Evolutionary conservation across 2,329 filamentous ascomycete species (phyloP).

Genomic region (Penicillium sp.): DNA sequence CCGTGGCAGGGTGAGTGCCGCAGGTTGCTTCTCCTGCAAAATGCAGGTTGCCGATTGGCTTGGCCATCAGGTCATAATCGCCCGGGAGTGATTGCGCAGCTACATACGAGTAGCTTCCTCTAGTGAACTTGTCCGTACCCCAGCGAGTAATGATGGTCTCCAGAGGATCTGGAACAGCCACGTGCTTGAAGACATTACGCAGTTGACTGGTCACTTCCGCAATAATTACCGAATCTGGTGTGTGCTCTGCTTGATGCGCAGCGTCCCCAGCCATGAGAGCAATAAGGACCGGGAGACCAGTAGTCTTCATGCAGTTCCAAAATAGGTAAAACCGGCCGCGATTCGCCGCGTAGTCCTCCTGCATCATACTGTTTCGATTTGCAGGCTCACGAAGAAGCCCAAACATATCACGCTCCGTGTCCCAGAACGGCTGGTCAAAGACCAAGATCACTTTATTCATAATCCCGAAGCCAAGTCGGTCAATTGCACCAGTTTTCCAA

Average conservation of each 20-base stretch:
- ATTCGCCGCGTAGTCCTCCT: constrained; percentile 66
- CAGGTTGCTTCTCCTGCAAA: constrained; percentile 97
- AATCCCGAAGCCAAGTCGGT: constrained; percentile 79
- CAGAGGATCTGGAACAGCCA: constrained; percentile 62
- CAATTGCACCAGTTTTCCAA: constrained; percentile 74
- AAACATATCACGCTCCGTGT: constrained; percentile 81
- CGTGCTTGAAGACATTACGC: constrained; percentile 59
- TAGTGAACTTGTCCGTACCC: constrained; percentile 82
- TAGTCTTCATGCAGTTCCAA: constrained; percentile 89
- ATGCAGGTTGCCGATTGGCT: constrained; percentile 72
- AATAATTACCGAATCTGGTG: constrained; percentile 65
- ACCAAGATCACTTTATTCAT: constrained; percentile 93
- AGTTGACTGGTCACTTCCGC: constrained; percentile 71
- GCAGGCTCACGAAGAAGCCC: constrained; percentile 77
- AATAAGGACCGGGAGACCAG: constrained; percentile 75
- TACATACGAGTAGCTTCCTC: constrained; percentile 90
- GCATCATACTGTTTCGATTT: constrained; percentile 56
- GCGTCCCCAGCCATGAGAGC: constrained; percentile 94
- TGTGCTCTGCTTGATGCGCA: constrained; percentile 74
- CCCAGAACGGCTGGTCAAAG: constrained; percentile 86
- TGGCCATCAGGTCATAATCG: constrained; percentile 89
- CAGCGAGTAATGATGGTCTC: constrained; percentile 88
- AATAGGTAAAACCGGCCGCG: constrained; percentile 95
- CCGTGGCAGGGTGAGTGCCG: constrained; percentile 88
- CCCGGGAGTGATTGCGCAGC: constrained; percentile 70